Evolutionary conservation across 2,329 filamentous ascomycete species (phyloP).

Genomic region (Dactylella cylindrospora): DNA sequence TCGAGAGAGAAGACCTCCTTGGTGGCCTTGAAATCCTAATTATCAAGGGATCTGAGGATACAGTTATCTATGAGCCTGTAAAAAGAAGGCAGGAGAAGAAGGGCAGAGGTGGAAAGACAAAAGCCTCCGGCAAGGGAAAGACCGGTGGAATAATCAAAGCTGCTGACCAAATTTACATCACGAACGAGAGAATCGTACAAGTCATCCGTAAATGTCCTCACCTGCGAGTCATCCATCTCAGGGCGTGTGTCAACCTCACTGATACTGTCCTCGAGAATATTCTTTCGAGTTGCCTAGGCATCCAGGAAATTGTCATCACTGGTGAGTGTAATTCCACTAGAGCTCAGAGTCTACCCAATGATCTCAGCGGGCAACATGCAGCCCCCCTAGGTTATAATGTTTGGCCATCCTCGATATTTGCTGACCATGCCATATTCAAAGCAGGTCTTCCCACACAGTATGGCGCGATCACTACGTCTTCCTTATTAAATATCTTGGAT

Average conservation of each 20-base stretch:
- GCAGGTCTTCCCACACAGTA: constrained; percentile 17
- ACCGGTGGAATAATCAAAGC: not conserved
- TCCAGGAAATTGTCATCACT: constrained; percentile 17
- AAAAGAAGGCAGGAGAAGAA: constrained; percentile 11
- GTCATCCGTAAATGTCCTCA: constrained; percentile 3
- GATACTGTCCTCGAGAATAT: constrained; percentile 15
- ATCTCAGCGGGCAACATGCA: too few relatives aligned
- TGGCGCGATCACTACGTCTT: constrained; percentile 13
- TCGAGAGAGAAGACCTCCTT: constrained; percentile 5
- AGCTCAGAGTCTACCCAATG: too few relatives aligned
- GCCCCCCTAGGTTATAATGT: too few relatives aligned
- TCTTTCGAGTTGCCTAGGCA: constrained; percentile 8
- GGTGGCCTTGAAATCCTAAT: constrained; percentile 24
- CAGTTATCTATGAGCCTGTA: not conserved
- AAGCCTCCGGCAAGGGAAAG: too few relatives aligned
- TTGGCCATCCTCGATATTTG: too few relatives aligned
- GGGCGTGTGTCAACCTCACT: constrained; percentile 9
- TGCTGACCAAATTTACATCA: constrained; percentile 16
- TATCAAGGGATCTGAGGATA: constrained; percentile 23
- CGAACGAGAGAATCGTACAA: constrained; percentile 2
- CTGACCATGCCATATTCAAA: too few relatives aligned
- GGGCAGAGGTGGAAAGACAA: too few relatives aligned
- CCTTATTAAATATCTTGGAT: constrained; percentile 16
- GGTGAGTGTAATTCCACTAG: constrained; percentile 2
- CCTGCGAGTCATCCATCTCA: constrained; percentile 17